A percentile compares a stretch with the other conserved stretches of the same genome.
phyloP scores from a whole-genome alignment of 2,329 filamentous ascomycete species.

The Beauveria sp. region DNA sequence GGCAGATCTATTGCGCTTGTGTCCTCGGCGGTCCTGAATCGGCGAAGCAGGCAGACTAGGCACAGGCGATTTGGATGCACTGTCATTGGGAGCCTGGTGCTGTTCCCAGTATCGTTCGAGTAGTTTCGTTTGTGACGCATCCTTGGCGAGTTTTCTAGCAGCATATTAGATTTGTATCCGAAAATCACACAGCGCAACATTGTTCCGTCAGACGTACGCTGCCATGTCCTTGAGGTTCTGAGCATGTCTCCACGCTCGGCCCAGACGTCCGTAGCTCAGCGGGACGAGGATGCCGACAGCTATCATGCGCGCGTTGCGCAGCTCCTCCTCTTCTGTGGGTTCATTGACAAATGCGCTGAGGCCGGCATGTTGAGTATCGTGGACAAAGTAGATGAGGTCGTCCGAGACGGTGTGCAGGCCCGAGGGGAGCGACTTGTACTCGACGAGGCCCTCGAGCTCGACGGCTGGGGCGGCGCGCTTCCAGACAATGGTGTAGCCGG shows the following conservation, averaged over 20 bases:
- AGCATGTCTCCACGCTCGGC: constrained; percentile 84
- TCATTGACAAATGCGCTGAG: constrained; percentile 87
- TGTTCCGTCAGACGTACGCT: constrained; percentile 37
- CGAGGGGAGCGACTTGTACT: constrained; percentile 94
- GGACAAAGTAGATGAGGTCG: constrained; percentile 91
- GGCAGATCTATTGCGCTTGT: constrained; percentile 49
- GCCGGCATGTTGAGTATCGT: constrained; percentile 70
- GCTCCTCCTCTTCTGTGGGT: constrained; percentile 65
- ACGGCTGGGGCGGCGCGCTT: constrained; percentile 64
- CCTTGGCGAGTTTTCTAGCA: constrained; percentile 51
- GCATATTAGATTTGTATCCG: not conserved
- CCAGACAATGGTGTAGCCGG: constrained; percentile 88
- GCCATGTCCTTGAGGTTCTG: constrained; percentile 68
- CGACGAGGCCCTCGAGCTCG: constrained; percentile 76
- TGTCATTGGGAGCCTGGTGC: constrained; percentile 25
- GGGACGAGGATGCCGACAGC: constrained; percentile 86
- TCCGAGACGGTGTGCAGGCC: constrained; percentile 82
- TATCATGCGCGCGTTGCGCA: constrained; percentile 86
- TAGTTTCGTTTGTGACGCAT: constrained; percentile 53
- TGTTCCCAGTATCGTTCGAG: constrained; percentile 77
- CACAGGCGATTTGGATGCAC: constrained; percentile 35
- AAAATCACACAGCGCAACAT: no score
- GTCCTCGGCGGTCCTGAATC: constrained; percentile 31
- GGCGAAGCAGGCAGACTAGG: constrained; percentile 33
- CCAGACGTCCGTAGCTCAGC: constrained; percentile 74